Evolutionary conservation across 495 filamentous ascomycete genomes (phyloP).

Genomic region (Xylaria cubensis): DNA sequence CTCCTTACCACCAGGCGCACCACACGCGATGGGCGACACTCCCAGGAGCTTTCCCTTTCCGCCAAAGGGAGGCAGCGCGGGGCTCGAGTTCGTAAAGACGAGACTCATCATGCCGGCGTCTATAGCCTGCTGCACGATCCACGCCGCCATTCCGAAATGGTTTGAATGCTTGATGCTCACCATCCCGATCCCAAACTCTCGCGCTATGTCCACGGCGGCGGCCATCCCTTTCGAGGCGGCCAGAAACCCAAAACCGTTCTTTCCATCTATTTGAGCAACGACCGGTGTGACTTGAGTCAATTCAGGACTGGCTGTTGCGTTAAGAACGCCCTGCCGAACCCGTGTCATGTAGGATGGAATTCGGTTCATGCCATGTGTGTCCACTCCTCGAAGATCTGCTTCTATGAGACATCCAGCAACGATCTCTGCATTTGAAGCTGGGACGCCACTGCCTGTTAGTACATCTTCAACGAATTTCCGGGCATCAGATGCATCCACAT

Average conservation of each 20-base stretch:
- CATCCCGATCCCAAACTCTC: conserved; percentile 72
- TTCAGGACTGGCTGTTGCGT: conserved; percentile 62
- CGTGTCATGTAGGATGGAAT: conserved; percentile 78
- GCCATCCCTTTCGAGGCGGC: conserved; percentile 68
- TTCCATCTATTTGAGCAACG: conserved; percentile 69
- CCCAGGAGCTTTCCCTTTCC: conserved; percentile 72
- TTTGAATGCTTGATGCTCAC: conserved; percentile 75
- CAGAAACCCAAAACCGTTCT: conserved; percentile 78
- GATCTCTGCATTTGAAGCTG: conserved; percentile 60
- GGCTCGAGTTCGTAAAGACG: conserved; percentile 80
- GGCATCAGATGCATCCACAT: conserved; percentile 24
- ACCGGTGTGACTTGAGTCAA: conserved; percentile 68
- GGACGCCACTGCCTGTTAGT: conserved; percentile 58
- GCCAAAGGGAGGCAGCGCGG: conserved; percentile 77
- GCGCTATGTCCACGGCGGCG: conserved; percentile 68
- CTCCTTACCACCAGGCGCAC: conserved; percentile 66
- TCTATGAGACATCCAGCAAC: conserved; percentile 69
- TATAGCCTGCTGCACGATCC: conserved; percentile 76
- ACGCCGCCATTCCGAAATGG: conserved; percentile 82
- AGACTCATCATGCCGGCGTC: conserved; percentile 75
- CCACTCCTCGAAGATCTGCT: conserved; percentile 79
- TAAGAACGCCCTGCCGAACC: conserved; percentile 68
- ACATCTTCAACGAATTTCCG: conserved; percentile 34
- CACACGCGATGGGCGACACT: conserved; percentile 78
- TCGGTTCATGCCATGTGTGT: conserved; percentile 79